Base-by-base conservation (phyloP, 164 flowering plant species). In the Buxus sempervirens region DNA sequence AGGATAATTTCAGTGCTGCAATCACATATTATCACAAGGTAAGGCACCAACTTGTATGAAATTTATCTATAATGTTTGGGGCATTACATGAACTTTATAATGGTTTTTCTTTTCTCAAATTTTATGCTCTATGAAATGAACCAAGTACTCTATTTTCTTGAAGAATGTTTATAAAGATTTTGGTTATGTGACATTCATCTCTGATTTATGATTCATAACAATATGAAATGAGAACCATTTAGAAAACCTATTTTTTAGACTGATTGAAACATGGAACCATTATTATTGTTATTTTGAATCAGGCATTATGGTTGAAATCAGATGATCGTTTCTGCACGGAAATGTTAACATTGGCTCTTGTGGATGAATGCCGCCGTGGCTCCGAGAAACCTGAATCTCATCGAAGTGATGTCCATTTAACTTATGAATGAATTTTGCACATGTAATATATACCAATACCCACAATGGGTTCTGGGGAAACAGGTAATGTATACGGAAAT, bases 311-410 rank as follows among this genome's bases (percentile, higher is more conserved):
- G 96, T 76, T 94, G 73, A 84, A 94, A 77, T 84, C 96, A 16
- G 90, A 90, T 69, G 98, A 94, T 70, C 86, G 88, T 56, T 91
- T 94, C 68, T 94, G 93, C 85, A 91, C 93, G 10, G 97, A 94
- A 73, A 90, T 94, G 97, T 79, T 94, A 65, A 90, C 85, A 27
- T n/a, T 85, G 76, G 97, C 96, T 54, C 89, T 94, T 32, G 79
- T 65, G 32, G 98, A 94, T 65, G 97, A 90, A 80, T 68, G 83
- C 57, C 87, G 72, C 19, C 58, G 56, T 58, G 83, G 79, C 38
- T 25, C 66, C 1, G 84, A 80, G 48, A 77, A 70, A 66, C 59
- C 48, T 19, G 82, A 79, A 26, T 65, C 74, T 20, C 64, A 59
- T 19, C 22, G 64, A 63, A 64, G 55, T 14, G 62, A 65, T 60